Evolutionary conservation across 73 alveolate genomes (phyloP), one percentile per base, ranked within the genome.

Genomic region (Stentor roeselii): DNA sequence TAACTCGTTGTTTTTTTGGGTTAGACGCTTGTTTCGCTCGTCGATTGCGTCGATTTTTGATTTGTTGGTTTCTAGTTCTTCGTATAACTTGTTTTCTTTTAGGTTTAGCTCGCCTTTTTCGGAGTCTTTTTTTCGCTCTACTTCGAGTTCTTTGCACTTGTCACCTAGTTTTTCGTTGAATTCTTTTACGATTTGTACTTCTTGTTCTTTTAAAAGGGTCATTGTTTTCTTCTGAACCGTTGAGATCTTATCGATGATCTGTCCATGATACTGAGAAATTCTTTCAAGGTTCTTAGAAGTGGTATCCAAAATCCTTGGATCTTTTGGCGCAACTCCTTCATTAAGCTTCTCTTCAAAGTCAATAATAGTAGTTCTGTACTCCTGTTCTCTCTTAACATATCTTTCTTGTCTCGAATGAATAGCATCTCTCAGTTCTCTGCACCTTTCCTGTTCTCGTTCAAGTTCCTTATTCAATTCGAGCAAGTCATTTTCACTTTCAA

Each of bases 341-440:
- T 92, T 39, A 1, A 91, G 89, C 59, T 91, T 91, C 39, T 91
- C 83, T 83, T 91, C 86, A 41, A 85, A 83, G 36, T 91, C 96
- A 6, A 86, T 94, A n/a, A 91, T 88, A 75, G 90, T 91, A 83
- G 82, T 85, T 75, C 96, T 59, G 82, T 91, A 91, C 83, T 91
- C 96, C 41, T 88, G 91, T 60, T 91, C 96, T 58, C 96, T 84
- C 77, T 85, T 91, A 14, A 60, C 58, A 83, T 91, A 91, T 41
- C 96, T 83, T 30, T 88, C 94, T 76, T 91, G 89, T 35, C 96
- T 60, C 37, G 92, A 31, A n/a, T n/a, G 36, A 36, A 88, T 60
- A 39, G 87, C 92, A 38, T 85, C 93, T 31, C 82, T 40, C 39
- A 91, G 83, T 59, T 91, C 90, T 77, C 82, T 88, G 88, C 86